phyloP scores from a whole-genome alignment of 495 filamentous ascomycete species.

The Neurospora sp. region DNA sequence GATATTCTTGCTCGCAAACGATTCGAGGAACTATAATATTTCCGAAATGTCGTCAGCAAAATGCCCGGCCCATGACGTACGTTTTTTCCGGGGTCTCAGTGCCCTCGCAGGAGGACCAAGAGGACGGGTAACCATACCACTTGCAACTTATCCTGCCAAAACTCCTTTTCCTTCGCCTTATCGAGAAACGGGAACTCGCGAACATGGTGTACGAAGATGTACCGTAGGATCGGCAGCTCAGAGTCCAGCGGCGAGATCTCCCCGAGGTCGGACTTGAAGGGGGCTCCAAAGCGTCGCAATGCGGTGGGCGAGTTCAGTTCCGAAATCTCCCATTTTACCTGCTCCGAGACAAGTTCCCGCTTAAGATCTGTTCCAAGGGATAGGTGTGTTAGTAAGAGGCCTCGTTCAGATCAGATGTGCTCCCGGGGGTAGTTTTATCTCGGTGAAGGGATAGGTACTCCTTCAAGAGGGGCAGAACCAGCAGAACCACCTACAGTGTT shows the following conservation, averaged over 20 bases:
- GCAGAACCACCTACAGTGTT: slow-evolving; percentile 64
- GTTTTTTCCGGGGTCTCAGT: background rate
- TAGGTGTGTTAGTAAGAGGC: background rate
- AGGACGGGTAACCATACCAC: slow-evolving; percentile 49
- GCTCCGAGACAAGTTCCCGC: slow-evolving; percentile 82
- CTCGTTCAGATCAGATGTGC: background rate
- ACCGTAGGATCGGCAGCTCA: slow-evolving; percentile 85
- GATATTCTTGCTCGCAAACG: slow-evolving; percentile 95
- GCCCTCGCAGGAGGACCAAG: background rate
- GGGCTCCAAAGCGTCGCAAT: slow-evolving; percentile 87
- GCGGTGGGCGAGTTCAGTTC: slow-evolving; percentile 93
- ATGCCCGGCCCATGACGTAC: background rate
- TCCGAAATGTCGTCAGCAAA: slow-evolving; percentile 2
- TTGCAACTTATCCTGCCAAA: slow-evolving; percentile 98
- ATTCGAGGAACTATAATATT: slow-evolving; percentile 71
- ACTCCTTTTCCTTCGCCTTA: slow-evolving; percentile 93
- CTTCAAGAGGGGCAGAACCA: background rate
- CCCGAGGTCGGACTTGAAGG: slow-evolving; percentile 83
- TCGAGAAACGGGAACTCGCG: slow-evolving; percentile 96
- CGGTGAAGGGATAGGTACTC: slow-evolving; percentile 18
- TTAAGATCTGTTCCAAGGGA: slow-evolving; percentile 62
- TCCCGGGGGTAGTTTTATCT: background rate
- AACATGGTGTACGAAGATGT: slow-evolving; percentile 97
- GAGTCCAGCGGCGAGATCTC: slow-evolving; percentile 91
- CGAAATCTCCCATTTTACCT: slow-evolving; percentile 78